Base-by-base conservation (phyloP, 2,329 filamentous ascomycete genomes). In the Paecilomyces fulvus region DNA sequence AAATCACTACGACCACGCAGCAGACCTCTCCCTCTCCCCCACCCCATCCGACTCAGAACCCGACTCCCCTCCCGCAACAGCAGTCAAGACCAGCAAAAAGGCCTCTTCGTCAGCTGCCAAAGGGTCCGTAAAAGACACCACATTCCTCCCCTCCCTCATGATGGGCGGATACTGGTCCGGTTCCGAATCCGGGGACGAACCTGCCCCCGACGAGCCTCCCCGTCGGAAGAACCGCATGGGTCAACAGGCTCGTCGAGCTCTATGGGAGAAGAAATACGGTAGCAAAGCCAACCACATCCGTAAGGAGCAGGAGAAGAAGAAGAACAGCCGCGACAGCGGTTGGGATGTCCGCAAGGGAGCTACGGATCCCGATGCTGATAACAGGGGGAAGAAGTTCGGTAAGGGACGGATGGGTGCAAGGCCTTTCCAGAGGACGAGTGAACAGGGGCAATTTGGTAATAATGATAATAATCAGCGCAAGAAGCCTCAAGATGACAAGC, bases 111-210 rank as follows among this genome's bases (percentile, higher is more conserved):
- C 61, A 12, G 50, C 56, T 14, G 63, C 62, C 8, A 58, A 64
- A 58, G 51, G 60, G 30, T 63, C 63, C 43, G 62, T 56, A 33
- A 61, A 65, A 59, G 64, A 68, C 55, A 84, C 82, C 0, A 79
- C 79, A 2, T 86, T 86, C 69, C 70, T 87, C 14, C 83, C 83
- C 0, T 83, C 82, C 1, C 76, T 87, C 10, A 82, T 78, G 55
- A 79, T 83, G 68, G 82, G 79, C 14, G 81, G 81, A 43, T 87
- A 86, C 69, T 79, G 80, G 67, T 84, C 83, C n/a, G 83, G 82
- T 48, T 82, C 81, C 5, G 83, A 83, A 59, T 79, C 78, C 0
- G 79, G 77, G 54, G 80, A 81, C 2, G 71, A 79, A 21, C 75
- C 78, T 17, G 56, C 64, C 7, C 64, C 56, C 9, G 63, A 62